Percentiles rank a stretch among this genome's conserved stretches.
phyloP scores from a whole-genome alignment of 2,329 filamentous ascomycete genomes.

The Pseudogymnoascus pannorum region DNA sequence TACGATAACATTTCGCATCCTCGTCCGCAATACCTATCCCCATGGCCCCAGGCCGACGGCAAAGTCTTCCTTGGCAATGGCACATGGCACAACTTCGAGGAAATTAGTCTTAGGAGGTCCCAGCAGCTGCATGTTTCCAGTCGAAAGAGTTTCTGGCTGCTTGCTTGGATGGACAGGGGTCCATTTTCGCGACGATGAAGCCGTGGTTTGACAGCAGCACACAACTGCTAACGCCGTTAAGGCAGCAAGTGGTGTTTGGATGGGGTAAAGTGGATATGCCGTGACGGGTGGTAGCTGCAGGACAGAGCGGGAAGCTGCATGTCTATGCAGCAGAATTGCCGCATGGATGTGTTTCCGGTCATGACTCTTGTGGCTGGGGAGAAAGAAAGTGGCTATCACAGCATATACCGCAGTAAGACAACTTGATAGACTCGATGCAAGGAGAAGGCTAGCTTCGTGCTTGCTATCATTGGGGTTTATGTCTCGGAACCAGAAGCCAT shows the following conservation, averaged over 20 bases:
- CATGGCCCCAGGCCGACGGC: not conserved
- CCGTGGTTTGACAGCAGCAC: conserved; percentile 28
- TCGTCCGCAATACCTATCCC: not conserved
- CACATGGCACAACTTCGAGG: conserved; percentile 3
- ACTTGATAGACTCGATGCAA: conserved; percentile 48
- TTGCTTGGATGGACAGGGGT: conserved; percentile 22
- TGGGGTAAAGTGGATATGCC: conserved; percentile 22
- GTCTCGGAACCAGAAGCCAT: not conserved
- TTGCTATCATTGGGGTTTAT: not conserved
- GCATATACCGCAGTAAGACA: conserved; percentile 28
- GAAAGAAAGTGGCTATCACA: conserved; percentile 39
- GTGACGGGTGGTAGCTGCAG: conserved; percentile 25
- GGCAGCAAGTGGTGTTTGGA: conserved; percentile 27
- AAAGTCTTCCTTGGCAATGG: not conserved
- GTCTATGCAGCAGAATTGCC: conserved; percentile 29
- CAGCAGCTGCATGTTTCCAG: conserved; percentile 9
- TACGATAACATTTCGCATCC: not conserved
- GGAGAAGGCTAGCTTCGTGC: not conserved
- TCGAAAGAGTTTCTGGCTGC: conserved; percentile 19
- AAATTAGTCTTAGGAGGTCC: conserved; percentile 10
- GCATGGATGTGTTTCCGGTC: conserved; percentile 26
- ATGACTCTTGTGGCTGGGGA: conserved; percentile 32
- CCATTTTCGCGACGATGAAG: conserved; percentile 19
- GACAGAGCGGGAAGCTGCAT: conserved; percentile 39
- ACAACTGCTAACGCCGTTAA: conserved; percentile 24